Percentiles rank a stretch among this genome's conserved stretches.
Conservation (phyloP, 768 basidiomycete genomes). For the Russula abietina region DNA sequence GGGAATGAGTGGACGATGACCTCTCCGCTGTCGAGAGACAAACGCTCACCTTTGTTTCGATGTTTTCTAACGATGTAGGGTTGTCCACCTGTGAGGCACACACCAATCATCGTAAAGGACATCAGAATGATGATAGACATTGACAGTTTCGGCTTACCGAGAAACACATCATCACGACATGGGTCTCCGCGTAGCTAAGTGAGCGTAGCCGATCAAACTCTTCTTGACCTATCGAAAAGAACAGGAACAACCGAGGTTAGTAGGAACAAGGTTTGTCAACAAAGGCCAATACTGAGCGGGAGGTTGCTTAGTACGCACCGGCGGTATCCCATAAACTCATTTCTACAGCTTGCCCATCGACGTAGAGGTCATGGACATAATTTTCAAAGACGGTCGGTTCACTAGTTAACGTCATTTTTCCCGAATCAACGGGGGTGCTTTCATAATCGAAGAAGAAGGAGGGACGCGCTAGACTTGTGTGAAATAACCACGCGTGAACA, state of each 20-base stretch:
- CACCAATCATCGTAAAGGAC: constrained; percentile 16
- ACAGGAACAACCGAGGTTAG: constrained; percentile 24
- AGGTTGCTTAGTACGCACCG: constrained; percentile 56
- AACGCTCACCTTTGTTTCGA: constrained; percentile 73
- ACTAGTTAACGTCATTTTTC: constrained; percentile 35
- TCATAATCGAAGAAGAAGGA: not conserved
- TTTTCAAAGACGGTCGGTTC: constrained; percentile 97
- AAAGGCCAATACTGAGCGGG: not conserved
- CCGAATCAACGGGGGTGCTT: not conserved
- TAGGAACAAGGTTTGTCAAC: constrained; percentile 5
- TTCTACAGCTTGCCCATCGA: constrained; percentile 85
- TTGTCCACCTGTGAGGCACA: constrained; percentile 70
- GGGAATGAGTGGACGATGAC: not conserved
- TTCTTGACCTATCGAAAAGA: constrained; percentile 79
- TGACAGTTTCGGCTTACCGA: constrained; percentile 49
- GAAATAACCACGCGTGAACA: constrained; percentile 88
- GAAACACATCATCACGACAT: constrained; percentile 95
- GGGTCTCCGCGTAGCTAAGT: constrained; percentile 93
- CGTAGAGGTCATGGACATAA: constrained; percentile 83
- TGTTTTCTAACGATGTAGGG: constrained; percentile 90
- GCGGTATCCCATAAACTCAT: constrained; percentile 97
- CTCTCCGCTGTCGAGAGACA: constrained; percentile 6
- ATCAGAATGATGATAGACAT: constrained; percentile 4
- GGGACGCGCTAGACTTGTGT: constrained; percentile 84
- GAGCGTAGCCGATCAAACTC: constrained; percentile 93